phyloP scores from a whole-genome alignment of 257 asterid species.

The Striga asiatica region DNA sequence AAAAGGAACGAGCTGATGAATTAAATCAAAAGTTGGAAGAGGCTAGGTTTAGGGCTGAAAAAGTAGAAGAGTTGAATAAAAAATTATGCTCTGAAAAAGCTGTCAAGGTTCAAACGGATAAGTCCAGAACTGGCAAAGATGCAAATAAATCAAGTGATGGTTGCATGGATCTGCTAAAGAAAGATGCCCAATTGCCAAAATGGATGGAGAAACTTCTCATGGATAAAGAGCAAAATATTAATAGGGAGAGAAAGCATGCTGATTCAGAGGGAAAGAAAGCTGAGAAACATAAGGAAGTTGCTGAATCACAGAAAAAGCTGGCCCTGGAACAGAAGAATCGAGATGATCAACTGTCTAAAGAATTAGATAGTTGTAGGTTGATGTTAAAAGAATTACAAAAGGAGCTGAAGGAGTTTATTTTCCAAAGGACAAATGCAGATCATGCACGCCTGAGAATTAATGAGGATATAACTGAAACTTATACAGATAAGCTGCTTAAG shows the following conservation, averaged over 20 bases:
- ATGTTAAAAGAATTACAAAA: slow-evolving; percentile 43
- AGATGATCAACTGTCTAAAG: slow-evolving; percentile 41
- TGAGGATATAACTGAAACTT: slow-evolving; percentile 30
- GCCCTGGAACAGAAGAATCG: slow-evolving; percentile 43
- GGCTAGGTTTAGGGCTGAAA: slow-evolving; percentile 27
- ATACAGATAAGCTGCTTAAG: slow-evolving; percentile 36
- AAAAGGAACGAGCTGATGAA: slow-evolving; percentile 42
- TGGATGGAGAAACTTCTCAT: slow-evolving; percentile 28
- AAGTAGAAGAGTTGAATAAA: neutral
- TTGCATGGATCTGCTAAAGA: slow-evolving; percentile 17
- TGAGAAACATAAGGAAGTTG: slow-evolving; percentile 43
- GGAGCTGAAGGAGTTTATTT: slow-evolving; percentile 36
- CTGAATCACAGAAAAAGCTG: slow-evolving; percentile 36
- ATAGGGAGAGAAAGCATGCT: slow-evolving; percentile 32
- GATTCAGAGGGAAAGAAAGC: slow-evolving; percentile 50
- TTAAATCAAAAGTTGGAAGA: slow-evolving; percentile 49
- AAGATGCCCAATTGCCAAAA: slow-evolving; percentile 17
- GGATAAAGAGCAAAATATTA: slow-evolving; percentile 31
- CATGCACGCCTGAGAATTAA: slow-evolving; percentile 20
- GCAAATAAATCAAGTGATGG: slow-evolving; percentile 13
- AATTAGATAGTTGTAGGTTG: slow-evolving; percentile 41
- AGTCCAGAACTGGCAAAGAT: slow-evolving; percentile 15
- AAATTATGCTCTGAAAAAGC: slow-evolving; percentile 22
- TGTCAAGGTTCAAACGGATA: slow-evolving; percentile 18
- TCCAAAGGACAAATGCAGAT: slow-evolving; percentile 20